Percentiles rank a stretch among this genome's conserved stretches.
Evolutionary conservation across 2,329 filamentous ascomycete genomes (phyloP).

Genomic region (Talaromyces pinophilus): DNA sequence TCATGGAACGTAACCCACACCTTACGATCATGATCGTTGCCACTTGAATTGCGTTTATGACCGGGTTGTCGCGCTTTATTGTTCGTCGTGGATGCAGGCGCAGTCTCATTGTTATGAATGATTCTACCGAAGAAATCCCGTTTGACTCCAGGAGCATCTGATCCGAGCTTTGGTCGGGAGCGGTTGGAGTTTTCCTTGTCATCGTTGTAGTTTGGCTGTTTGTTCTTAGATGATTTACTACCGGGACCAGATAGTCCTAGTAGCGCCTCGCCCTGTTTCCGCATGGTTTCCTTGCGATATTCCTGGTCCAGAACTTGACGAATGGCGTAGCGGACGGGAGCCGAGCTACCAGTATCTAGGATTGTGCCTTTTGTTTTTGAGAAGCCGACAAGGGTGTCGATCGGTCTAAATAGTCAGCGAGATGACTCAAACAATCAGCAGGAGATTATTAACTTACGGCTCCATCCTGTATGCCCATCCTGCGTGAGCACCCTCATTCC

Average conservation of each 20-base stretch:
- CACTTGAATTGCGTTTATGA: constrained; percentile 37
- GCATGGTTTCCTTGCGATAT: constrained; percentile 69
- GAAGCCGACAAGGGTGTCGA: constrained; percentile 78
- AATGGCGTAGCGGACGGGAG: constrained; percentile 85
- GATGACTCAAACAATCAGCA: constrained; percentile 44
- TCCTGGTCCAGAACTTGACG: constrained; percentile 93
- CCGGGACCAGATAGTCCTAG: constrained; percentile 35
- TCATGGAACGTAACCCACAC: constrained; percentile 91
- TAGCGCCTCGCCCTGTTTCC: constrained; percentile 66
- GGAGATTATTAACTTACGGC: constrained; percentile 62
- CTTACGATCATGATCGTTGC: constrained; percentile 52
- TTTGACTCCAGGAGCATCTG: constrained; percentile 54
- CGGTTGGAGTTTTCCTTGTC: constrained; percentile 20
- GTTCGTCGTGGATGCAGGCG: constrained; percentile 30
- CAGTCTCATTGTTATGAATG: constrained; percentile 51
- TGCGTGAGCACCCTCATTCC: constrained; percentile 62
- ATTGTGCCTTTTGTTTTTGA: constrained; percentile 42
- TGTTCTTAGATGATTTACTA: constrained; percentile 28
- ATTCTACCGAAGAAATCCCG: constrained; percentile 84
- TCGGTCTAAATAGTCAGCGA: constrained; percentile 45
- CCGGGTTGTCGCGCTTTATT: constrained; percentile 39
- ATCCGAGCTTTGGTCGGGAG: constrained; percentile 23
- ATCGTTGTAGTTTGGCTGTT: constrained; percentile 28
- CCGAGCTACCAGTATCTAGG: constrained; percentile 57
- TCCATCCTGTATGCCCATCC: constrained; percentile 93